phyloP scores from a whole-genome alignment of 2,329 filamentous ascomycete genomes.

The Tolypocladium tropicale region DNA sequence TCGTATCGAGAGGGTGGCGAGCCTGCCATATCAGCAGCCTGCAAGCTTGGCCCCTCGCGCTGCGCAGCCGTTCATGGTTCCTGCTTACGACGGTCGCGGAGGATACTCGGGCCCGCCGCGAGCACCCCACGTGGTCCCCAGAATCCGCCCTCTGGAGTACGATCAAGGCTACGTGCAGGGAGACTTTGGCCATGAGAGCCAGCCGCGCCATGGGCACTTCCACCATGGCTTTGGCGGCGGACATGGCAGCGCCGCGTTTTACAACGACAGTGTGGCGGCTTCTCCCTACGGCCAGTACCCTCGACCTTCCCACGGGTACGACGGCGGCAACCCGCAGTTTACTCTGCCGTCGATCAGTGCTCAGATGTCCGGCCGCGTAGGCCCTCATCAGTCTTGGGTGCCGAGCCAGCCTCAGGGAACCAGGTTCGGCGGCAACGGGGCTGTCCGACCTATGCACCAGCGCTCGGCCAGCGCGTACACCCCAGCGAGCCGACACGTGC shows the following conservation, averaged over 20 bases:
- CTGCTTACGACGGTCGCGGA: conserved; percentile 3
- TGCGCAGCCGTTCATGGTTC: conserved; percentile 2
- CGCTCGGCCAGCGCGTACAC: conserved; percentile 12
- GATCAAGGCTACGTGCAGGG: neutral
- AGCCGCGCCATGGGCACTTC: conserved; percentile 1
- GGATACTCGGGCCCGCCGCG: conserved; percentile 5
- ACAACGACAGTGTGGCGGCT: neutral
- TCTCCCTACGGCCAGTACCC: neutral
- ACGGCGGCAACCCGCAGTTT: conserved; percentile 1
- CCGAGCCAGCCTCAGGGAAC: neutral
- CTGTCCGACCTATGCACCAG: conserved; percentile 10
- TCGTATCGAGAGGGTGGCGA: conserved; percentile 5
- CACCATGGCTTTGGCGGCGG: neutral
- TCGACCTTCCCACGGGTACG: neutral
- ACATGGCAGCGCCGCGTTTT: neutral
- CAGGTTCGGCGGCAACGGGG: neutral
- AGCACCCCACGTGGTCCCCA: conserved; percentile 11
- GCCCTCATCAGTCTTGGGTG: neutral
- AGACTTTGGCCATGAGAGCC: conserved; percentile 1
- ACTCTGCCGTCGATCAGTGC: conserved; percentile 14
- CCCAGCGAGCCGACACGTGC: conserved; percentile 4
- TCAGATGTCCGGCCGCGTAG: conserved; percentile 6
- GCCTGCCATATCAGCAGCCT: neutral
- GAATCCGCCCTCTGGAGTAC: conserved; percentile 11
- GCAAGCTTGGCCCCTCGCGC: conserved; percentile 1